Base-by-base conservation (phyloP, 148 eudicot genomes). In the Selenicereus undatus region DNA sequence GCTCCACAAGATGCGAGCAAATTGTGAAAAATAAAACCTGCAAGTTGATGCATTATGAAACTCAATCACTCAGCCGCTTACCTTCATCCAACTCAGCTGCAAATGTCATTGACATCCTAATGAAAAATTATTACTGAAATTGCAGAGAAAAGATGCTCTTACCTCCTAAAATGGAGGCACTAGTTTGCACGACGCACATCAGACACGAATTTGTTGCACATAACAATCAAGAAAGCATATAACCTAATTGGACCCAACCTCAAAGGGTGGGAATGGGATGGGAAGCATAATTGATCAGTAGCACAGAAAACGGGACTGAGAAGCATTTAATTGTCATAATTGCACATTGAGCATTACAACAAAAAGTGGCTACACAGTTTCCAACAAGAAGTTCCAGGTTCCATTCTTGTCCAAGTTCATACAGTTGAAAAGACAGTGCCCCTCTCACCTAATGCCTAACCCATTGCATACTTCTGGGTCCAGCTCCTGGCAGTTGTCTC, bases 401-500 rank as follows among this genome's bases (percentile, higher is more conserved):
- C 24, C 52, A 70, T 27, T 58, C 35, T 76, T 51, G 66, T 60
- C 74, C 32, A 71, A 16, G 11, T 26, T 71, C 69, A 71, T 43
- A 77, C 73, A 76, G 54, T 76, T 71, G 32, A 84, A 11, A 62
- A 75, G 71, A 21, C 16, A 13, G 39, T 20, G 66, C 17, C 48
- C 20, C 22, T 35, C 77, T 72, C 36, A 76, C 11, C 22, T 50
- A 76, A 42, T 24, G 16, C 83, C 83, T 89, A 87, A 45, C 90
- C 90, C 90, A 90, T 89, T 45, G 91, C 91, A 76, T 89, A 87
- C 83, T 86, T 89, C 78, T 83, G 90, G 73, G 88, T 87, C 90
- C 89, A 86, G 89, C 89, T 90, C 83, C 86, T 79, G 70, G 89
- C 91, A 73, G 89, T 87, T 21, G 84, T 77, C 80, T 87, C 91